A percentile compares a stretch with the other conserved stretches of the same genome.
Evolutionary conservation across 2,329 filamentous ascomycete species (phyloP).

Genomic region (Fulvia fulva): DNA sequence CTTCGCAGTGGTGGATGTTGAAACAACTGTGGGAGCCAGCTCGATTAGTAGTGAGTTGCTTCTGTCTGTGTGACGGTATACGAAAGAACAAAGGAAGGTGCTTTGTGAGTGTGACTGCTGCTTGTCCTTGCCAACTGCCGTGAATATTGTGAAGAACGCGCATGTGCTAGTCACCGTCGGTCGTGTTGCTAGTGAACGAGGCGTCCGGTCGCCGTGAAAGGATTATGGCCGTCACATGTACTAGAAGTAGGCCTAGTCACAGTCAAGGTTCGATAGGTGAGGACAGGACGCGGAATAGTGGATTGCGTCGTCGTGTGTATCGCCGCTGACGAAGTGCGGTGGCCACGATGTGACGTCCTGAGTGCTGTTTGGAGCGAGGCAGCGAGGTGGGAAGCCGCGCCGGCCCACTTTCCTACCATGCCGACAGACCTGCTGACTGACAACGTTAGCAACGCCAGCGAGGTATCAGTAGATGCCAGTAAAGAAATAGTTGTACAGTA

Average conservation of each 20-base stretch:
- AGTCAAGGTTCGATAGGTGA: background rate
- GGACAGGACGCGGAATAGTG: background rate
- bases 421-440: background rate
- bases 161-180: background rate
- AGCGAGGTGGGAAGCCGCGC: background rate
- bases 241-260: background rate
- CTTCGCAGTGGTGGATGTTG: background rate
- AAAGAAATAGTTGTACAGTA: background rate
- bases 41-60: background rate
- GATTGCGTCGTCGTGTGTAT: background rate
- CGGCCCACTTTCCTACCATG: background rate
- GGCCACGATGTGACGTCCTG: background rate
- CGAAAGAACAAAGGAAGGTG: background rate
- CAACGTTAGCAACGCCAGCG: too few relatives aligned
- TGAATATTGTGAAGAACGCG: background rate
- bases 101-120: background rate
- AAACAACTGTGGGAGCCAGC: background rate
- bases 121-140: background rate
- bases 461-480: too few relatives aligned
- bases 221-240: background rate
- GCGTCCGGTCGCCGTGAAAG: background rate
- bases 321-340: background rate
- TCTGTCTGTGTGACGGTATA: background rate
- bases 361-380: background rate
- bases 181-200: background rate